A percentile compares a stretch with the other conserved stretches of the same genome.
Evolutionary conservation across 1,284 basidiomycete species (phyloP).

Genomic region (Leccinum fuscescens): DNA sequence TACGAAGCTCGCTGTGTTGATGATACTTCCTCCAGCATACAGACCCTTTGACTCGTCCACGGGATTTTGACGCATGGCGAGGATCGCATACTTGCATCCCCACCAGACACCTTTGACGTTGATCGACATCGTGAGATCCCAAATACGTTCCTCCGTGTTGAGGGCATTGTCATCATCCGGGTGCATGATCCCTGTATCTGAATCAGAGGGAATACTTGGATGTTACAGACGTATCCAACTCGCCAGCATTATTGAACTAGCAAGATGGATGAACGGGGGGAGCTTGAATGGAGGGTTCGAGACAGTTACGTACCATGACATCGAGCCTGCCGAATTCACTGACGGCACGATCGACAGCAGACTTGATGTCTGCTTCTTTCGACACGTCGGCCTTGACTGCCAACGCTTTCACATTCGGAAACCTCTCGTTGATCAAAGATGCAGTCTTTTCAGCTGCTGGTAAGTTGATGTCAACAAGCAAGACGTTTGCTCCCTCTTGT

Average conservation of each 20-base stretch:
- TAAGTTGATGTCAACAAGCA: conserved; percentile 87
- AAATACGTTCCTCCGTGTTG: conserved; percentile 93
- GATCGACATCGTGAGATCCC: conserved; percentile 92
- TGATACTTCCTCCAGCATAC: conserved; percentile 86
- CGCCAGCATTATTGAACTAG: conserved; percentile 88
- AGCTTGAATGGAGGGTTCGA: neutral
- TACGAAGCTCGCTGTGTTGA: conserved; percentile 96
- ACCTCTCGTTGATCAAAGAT: conserved; percentile 62
- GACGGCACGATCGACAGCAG: conserved; percentile 77
- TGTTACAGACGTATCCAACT: conserved; percentile 8
- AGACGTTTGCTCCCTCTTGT: conserved; percentile 83
- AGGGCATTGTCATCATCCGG: conserved; percentile 90
- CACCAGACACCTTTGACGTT: conserved; percentile 99
- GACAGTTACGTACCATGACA: conserved; percentile 67
- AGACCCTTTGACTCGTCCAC: conserved; percentile 79
- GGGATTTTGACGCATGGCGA: conserved; percentile 92
- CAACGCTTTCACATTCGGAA: conserved; percentile 69
- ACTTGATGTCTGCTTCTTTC: conserved; percentile 84
- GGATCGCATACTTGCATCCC: conserved; percentile 95
- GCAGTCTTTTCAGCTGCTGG: conserved; percentile 72
- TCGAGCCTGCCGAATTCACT: conserved; percentile 87
- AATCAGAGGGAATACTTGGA: neutral
- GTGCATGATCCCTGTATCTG: conserved; percentile 83
- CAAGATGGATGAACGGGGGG: conserved; percentile 1
- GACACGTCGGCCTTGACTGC: conserved; percentile 84